These are phyloP conservation scores for Groenewaldozyma sp. DNA, from an alignment of 1,139 yeast genomes.

Conservation along the genomic window DNA sequence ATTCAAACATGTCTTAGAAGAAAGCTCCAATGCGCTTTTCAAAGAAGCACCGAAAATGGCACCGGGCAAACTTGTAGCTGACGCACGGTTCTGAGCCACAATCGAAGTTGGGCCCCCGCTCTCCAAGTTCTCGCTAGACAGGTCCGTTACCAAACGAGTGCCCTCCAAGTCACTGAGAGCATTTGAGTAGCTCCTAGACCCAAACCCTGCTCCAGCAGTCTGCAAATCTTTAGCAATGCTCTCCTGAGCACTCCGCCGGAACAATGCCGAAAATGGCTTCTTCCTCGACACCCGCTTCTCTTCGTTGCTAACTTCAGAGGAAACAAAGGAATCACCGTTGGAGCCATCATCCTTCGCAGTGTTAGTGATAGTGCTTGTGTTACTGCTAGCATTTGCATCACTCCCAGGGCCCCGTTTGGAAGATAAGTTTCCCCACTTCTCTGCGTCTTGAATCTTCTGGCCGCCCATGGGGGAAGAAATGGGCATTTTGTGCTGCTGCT, in stretches of 20 bases:
- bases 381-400: not conserved
- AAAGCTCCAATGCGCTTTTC: constrained; percentile 43
- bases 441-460: constrained; percentile 10
- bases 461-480: constrained; percentile 14
- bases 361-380: not conserved
- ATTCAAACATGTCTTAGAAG: constrained; percentile 29
- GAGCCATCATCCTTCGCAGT: not conserved
- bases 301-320: not conserved
- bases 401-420: not conserved
- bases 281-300: not conserved
- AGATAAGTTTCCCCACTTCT: constrained; percentile 5
- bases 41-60: constrained; percentile 60
- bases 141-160: not conserved
- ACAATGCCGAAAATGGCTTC: constrained; percentile 2
- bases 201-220: not conserved
- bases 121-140: not conserved
- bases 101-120: not conserved
- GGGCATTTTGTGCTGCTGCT: constrained; percentile 5
- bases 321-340: not conserved
- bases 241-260: not conserved
- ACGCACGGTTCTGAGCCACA: too few relatives aligned
- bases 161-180: not conserved
- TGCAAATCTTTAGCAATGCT: not conserved
- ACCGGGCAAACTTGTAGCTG: not conserved
- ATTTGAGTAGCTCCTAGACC: not conserved